Percentiles rank a stretch among this genome's conserved stretches.
Evolutionary conservation across 2,329 filamentous ascomycete genomes (phyloP).

Genomic region (Pestalotiopsis sp.): DNA sequence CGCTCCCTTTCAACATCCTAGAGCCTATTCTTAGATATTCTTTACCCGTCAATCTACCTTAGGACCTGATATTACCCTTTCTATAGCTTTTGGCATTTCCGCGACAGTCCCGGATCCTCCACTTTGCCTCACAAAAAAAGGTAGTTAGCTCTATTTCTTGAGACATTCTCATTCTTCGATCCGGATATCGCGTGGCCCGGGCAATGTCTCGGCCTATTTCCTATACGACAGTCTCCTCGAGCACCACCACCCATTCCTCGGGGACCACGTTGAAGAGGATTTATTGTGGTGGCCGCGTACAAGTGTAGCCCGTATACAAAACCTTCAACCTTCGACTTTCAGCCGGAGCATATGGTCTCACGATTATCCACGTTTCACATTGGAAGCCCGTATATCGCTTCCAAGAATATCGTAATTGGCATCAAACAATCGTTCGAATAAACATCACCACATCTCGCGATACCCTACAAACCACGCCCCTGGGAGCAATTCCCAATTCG

Average conservation of each 20-base stretch:
- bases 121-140: background rate
- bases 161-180: background rate
- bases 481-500: background rate
- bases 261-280: background rate
- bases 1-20: background rate
- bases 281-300: background rate
- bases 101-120: background rate
- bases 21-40: background rate
- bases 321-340: background rate
- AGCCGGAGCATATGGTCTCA: background rate
- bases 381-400: background rate
- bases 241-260: slow-evolving; percentile 1
- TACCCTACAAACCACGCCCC: background rate
- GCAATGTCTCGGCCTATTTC: background rate
- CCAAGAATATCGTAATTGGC: background rate
- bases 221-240: slow-evolving; percentile 3
- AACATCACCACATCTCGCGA: background rate
- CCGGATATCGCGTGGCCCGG: background rate
- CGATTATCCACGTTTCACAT: background rate
- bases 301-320: background rate
- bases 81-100: background rate
- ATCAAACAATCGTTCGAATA: background rate
- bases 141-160: background rate
- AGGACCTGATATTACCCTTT: background rate
- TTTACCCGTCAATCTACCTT: background rate